phyloP scores from a whole-genome alignment of 1,284 basidiomycete genomes.

The Apiotrichum siamense region DNA sequence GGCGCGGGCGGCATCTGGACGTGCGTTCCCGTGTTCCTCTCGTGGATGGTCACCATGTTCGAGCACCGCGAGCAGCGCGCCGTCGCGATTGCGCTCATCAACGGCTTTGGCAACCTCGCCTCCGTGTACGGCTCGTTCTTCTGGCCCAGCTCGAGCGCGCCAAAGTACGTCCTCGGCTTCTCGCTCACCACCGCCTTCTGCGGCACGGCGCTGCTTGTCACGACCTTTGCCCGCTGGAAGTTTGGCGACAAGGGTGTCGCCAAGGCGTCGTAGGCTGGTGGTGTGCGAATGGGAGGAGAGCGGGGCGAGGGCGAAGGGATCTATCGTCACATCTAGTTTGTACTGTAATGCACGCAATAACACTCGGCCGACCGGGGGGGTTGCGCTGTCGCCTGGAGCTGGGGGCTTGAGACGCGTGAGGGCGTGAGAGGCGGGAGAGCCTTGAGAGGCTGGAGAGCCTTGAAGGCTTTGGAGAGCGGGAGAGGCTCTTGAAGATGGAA shows the following conservation, averaged over 20 bases:
- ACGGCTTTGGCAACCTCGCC: constrained; percentile 40
- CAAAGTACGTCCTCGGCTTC: constrained; percentile 42
- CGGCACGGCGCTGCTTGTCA: constrained; percentile 25
- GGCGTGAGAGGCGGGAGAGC: too few relatives aligned
- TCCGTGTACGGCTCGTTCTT: constrained; percentile 46
- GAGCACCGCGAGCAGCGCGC: constrained; percentile 44
- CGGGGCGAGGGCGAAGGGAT: too few relatives aligned
- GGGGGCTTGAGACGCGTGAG: too few relatives aligned
- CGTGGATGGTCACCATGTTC: constrained; percentile 45
- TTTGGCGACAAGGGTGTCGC: constrained; percentile 37
- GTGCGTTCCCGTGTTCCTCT: constrained; percentile 39
- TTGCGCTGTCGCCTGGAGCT: too few relatives aligned
- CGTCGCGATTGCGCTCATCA: constrained; percentile 42
- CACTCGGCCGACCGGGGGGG: too few relatives aligned
- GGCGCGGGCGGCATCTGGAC: constrained; percentile 46
- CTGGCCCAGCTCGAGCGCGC: constrained; percentile 37
- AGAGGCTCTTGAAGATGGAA: too few relatives aligned
- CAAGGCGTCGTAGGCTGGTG: constrained; percentile 6
- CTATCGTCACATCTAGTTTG: too few relatives aligned
- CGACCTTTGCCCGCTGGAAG: constrained; percentile 23
- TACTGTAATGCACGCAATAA: too few relatives aligned
- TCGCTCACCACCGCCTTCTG: constrained; percentile 37
- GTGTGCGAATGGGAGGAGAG: too few relatives aligned
- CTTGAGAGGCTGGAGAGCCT: too few relatives aligned
- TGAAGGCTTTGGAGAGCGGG: too few relatives aligned